Evolutionary conservation across 2,329 filamentous ascomycete genomes (phyloP), one percentile per base, ranked within the genome.

Genomic region (Lachnellula willkommii): DNA sequence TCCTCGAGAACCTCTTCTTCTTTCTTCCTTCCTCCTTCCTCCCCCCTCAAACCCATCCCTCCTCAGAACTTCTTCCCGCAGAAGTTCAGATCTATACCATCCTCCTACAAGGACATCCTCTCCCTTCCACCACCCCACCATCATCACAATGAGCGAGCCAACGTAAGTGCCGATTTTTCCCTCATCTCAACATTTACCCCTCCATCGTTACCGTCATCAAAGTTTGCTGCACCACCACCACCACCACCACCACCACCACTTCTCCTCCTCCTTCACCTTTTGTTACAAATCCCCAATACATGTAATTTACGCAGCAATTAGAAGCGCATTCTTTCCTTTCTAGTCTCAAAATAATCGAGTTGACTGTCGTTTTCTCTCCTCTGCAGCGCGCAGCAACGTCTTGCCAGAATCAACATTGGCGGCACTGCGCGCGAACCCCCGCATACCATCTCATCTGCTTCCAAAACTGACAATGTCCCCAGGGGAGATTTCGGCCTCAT

Each of bases 401-500:
- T 90, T 70, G 84, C 85, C 73, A 85, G 81, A 77, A 82, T 88
- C 74, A 81, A 84, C 77, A 80, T 88, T 75, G 84, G 85, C 75
- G 82, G 79, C 73, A 76, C 78, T 32, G 58, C 57, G 50, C 77
- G 77, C 76, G 76, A 71, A 65, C n/a, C 42, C 36, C 70, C 65
- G 68, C 68, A 72, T 72, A 65, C n/a, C 61, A 60, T 54, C 63
- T 53, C 51, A 35, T 62, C 52, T 45, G 43, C 52, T 51, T 47
- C 58, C 60, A 57, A 59, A 62, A 61, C 65, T 63, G 55, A 69
- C 63, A 55, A 63, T 64, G 59, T 22, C n/a, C 28, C 58, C 50
- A 77, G 72, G 70, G 70, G 73, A 78, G 89, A 94, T 85, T 86
- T 94, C 77, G 89, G 89, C 81, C 88, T 94, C 72, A 93, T 94